A percentile compares a stretch with the other conserved stretches of the same genome.
phyloP scores from a whole-genome alignment of 148 eudicot species.

The Heliosperma pusillum region DNA sequence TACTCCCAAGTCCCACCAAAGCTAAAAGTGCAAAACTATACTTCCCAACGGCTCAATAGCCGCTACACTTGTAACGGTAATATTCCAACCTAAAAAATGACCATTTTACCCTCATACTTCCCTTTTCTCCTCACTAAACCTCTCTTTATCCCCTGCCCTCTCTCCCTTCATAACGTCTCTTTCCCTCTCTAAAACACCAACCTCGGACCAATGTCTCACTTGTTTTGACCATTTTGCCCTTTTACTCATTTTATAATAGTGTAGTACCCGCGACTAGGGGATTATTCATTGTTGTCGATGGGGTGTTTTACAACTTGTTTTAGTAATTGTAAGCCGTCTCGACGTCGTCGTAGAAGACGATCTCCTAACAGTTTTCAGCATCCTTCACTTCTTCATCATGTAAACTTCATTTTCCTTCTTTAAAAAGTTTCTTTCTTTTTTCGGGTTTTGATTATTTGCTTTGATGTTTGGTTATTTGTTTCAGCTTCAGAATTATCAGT shows the following conservation, averaged over 20 bases:
- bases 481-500: slow-evolving; percentile 33
- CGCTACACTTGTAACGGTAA: slow-evolving; percentile 30
- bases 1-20: background rate
- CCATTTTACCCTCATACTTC: slow-evolving; percentile 1
- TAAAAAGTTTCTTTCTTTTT: too few species aligned
- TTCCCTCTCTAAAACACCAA: slow-evolving; percentile 5
- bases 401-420: background rate
- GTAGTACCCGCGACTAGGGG: background rate
- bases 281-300: slow-evolving; percentile 23
- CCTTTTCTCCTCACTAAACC: slow-evolving; percentile 1
- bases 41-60: background rate
- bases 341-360: slow-evolving; percentile 12
- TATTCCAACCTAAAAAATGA: slow-evolving; percentile 14
- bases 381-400: slow-evolving; percentile 32
- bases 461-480: background rate
- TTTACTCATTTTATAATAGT: background rate
- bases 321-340: slow-evolving; percentile 25
- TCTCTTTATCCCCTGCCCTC: background rate
- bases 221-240: background rate
- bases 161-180: slow-evolving; percentile 10
- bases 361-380: background rate
- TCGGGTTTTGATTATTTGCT: background rate
- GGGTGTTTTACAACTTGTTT: slow-evolving; percentile 52
- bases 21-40: background rate
- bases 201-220: background rate